Conservation (phyloP, 306 rosid species). For the Prunus padus region DNA sequence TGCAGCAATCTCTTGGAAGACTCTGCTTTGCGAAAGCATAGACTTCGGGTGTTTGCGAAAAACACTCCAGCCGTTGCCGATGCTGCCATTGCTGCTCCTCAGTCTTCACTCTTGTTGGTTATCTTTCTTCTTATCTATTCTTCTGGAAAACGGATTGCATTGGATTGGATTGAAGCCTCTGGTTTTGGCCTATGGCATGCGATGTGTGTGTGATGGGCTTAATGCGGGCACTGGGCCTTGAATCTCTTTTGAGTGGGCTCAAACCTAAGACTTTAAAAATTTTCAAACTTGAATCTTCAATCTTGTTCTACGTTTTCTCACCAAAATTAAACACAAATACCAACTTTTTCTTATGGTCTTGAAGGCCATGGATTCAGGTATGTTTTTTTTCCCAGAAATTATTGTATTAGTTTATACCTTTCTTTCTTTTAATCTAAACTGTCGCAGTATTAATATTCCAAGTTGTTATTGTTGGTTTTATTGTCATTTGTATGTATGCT, state of each 20-base stretch:
- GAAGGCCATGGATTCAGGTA: no score
- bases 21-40: constrained; percentile 17
- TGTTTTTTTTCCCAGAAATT: no score
- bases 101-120: background rate
- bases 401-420: no score
- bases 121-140: background rate
- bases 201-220: background rate
- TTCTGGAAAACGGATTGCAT: background rate
- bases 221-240: background rate
- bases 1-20: background rate
- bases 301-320: no score
- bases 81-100: constrained; percentile 46
- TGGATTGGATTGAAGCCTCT: constrained; percentile 2
- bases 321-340: no score
- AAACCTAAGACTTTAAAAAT: no score
- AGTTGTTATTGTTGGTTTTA: no score
- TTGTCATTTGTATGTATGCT: no score
- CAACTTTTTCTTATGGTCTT: no score
- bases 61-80: constrained; percentile 32
- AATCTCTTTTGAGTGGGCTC: background rate
- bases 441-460: no score
- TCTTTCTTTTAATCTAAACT: no score
- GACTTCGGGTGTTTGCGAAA: constrained; percentile 17
- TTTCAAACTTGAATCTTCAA: no score
- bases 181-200: background rate